Conservation (phyloP, 345 rosid genomes). For the Chamaenerion angustifolium region DNA sequence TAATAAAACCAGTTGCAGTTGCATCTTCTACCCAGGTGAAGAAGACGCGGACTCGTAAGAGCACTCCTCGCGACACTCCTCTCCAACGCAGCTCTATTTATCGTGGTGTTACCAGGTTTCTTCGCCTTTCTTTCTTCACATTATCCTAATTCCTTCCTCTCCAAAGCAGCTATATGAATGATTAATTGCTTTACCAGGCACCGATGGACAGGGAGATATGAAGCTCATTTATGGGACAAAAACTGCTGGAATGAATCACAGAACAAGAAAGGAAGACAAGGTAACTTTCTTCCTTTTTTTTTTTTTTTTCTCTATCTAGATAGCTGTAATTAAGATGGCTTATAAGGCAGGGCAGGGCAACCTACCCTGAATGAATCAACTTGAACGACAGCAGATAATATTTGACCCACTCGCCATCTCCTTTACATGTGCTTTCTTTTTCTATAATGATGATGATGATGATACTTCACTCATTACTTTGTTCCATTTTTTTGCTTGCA, state of each 20-base stretch:
- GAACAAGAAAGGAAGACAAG: constrained; percentile 57
- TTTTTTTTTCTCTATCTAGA: neutral
- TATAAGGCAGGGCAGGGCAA: too few species aligned
- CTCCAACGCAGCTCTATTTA: constrained; percentile 48
- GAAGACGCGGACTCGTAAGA: constrained; percentile 35
- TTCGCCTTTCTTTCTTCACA: neutral
- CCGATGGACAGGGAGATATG: constrained; percentile 51
- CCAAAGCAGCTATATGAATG: too few species aligned
- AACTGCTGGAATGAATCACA: constrained; percentile 53
- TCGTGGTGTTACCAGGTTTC: constrained; percentile 59
- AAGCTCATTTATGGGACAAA: constrained; percentile 58
- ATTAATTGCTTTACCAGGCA: too few species aligned
- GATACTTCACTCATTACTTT: neutral
- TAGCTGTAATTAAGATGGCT: neutral
- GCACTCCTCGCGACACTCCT: constrained; percentile 37
- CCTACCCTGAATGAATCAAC: too few species aligned
- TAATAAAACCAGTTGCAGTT: too few species aligned
- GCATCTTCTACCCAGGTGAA: constrained; percentile 12
- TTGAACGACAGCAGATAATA: too few species aligned
- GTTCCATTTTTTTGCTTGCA: neutral
- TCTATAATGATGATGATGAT: too few species aligned
- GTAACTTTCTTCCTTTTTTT: constrained; percentile 3
- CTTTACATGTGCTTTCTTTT: too few species aligned
- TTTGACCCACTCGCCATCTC: too few species aligned
- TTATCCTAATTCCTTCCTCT: too few species aligned